Conservation (phyloP, 257 asterid species). For the Anisodus acutangulus region DNA sequence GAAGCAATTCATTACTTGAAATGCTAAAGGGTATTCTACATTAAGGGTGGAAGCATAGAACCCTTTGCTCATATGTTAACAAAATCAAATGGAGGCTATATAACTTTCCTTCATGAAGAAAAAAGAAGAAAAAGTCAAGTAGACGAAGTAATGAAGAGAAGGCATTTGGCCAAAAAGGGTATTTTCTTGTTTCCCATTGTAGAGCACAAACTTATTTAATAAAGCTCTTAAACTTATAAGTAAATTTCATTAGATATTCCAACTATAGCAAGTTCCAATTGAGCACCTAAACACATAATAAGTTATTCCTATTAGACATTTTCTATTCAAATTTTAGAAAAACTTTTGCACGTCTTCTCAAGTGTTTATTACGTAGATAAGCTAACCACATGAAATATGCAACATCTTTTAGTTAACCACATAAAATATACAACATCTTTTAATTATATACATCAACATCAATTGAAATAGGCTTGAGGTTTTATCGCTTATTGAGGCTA, state of each 20-base stretch:
- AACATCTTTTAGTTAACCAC: too few species aligned
- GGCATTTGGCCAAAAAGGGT: background rate
- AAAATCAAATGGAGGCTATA: background rate
- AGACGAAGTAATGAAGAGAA: background rate
- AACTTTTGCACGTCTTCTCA: background rate
- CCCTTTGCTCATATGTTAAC: background rate
- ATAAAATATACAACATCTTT: background rate
- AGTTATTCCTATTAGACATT: background rate
- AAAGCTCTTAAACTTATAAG: too few species aligned
- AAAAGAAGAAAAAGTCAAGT: background rate
- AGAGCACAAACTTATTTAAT: too few species aligned
- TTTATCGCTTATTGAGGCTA: background rate
- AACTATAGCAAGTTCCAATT: too few species aligned
- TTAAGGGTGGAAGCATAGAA: background rate
- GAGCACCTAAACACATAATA: background rate
- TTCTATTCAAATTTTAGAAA: background rate
- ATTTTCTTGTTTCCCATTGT: conserved; percentile 16
- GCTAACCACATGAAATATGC: background rate
- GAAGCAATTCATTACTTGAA: conserved; percentile 37
- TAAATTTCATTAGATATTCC: too few species aligned
- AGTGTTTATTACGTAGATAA: background rate
- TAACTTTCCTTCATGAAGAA: background rate
- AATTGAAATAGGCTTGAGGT: background rate
- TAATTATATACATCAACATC: background rate
- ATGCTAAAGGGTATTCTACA: conserved; percentile 11